Conservation (phyloP, 345 rosid species). For the Melaleuca alternifolia region DNA sequence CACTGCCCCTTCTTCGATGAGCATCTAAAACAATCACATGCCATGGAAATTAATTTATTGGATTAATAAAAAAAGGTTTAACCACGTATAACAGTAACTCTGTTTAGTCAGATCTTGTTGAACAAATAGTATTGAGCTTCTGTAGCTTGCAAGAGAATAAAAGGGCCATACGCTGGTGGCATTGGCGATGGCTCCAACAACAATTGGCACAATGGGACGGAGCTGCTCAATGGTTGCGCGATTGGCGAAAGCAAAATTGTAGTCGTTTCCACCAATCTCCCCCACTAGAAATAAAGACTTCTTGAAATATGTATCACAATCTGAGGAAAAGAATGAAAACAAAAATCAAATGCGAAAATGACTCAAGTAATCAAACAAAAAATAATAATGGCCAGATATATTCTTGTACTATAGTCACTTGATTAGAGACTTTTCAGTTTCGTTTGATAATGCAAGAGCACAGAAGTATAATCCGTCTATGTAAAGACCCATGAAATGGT, state of each 20-base stretch:
- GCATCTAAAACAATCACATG: background rate
- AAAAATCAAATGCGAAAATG: background rate
- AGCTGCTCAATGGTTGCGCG: constrained; percentile 28
- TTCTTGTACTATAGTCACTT: background rate
- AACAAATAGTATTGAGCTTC: background rate
- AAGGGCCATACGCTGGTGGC: constrained; percentile 11
- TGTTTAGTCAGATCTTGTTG: background rate
- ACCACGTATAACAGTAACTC: background rate
- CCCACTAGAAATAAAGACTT: constrained; percentile 59
- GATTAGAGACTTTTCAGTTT: background rate
- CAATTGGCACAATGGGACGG: constrained; percentile 29
- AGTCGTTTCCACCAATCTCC: constrained; percentile 76
- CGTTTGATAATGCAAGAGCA: background rate
- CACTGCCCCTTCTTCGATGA: background rate
- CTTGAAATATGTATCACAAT: constrained; percentile 33
- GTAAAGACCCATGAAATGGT: background rate
- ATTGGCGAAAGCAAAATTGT: constrained; percentile 32
- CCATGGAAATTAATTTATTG: background rate
- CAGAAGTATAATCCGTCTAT: background rate
- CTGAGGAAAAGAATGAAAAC: constrained; percentile 5
- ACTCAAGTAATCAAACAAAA: background rate
- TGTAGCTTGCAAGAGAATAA: background rate
- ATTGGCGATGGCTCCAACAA: constrained; percentile 30
- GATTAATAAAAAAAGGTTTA: background rate
- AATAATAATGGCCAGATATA: background rate